Conservation (phyloP, 129 eudicot species). For the sunflower (Helianthus annuus) region DNA sequence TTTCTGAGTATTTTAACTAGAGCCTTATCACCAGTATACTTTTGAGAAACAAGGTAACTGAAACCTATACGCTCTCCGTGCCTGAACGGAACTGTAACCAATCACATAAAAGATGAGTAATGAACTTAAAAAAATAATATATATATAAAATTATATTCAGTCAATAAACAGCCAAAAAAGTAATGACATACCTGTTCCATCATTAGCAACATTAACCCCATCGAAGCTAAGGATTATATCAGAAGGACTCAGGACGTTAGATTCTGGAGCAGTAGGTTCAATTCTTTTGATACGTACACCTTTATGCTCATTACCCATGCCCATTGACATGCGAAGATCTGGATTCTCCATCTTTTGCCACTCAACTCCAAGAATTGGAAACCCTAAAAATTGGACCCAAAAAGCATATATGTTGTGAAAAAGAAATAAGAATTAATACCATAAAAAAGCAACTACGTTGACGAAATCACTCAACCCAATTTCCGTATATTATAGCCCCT, state of each 20-base stretch:
- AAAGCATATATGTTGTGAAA: neutral
- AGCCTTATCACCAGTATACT: conserved; percentile 55
- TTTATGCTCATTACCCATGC: conserved; percentile 56
- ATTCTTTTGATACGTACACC: conserved; percentile 62
- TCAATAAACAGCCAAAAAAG: too few relatives aligned
- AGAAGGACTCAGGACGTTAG: conserved; percentile 46
- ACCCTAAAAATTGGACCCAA: conserved; percentile 30
- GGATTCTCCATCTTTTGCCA: conserved; percentile 77
- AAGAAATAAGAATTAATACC: neutral
- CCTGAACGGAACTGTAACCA: conserved; percentile 59
- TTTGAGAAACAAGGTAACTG: conserved; percentile 67
- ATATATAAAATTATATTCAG: too few relatives aligned
- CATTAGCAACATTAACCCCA: conserved; percentile 63
- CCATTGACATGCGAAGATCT: conserved; percentile 58
- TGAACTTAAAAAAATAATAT: neutral
- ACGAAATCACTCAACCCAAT: too few relatives aligned
- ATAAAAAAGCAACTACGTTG: too few relatives aligned
- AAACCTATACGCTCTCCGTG: conserved; percentile 69
- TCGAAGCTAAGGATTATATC: conserved; percentile 65
- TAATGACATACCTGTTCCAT: conserved; percentile 48
- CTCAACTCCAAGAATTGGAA: conserved; percentile 62
- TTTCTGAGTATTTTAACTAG: conserved; percentile 53
- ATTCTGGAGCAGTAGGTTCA: conserved; percentile 68
- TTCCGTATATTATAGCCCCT: too few relatives aligned
- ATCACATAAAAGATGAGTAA: conserved; percentile 8